These are phyloP conservation scores for Tylopilus vinaceipallidus DNA, from an alignment of 768 basidiomycete genomes.

Conservation along the genomic window DNA sequence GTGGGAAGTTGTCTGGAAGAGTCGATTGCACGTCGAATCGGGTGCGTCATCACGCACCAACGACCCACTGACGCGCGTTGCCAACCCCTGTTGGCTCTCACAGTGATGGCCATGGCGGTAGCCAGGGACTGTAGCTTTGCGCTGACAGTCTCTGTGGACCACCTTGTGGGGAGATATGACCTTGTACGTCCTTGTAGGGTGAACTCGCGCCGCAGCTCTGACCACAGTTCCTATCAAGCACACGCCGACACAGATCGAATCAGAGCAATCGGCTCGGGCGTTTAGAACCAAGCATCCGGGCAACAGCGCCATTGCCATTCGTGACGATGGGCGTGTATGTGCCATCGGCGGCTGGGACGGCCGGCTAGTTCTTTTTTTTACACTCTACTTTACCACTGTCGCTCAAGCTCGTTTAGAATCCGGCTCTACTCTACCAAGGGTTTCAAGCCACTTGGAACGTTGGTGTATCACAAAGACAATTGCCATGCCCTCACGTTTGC, in stretches of 20 bases:
- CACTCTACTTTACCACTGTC: background rate
- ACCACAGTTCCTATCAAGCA: slow-evolving; percentile 43
- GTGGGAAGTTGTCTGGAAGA: slow-evolving; percentile 70
- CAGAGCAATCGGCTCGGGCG: slow-evolving; percentile 27
- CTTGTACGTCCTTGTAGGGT: slow-evolving; percentile 36
- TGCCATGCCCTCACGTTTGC: slow-evolving; percentile 80
- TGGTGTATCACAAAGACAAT: slow-evolving; percentile 76
- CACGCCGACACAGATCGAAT: slow-evolving; percentile 11
- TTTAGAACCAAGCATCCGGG: slow-evolving; percentile 76
- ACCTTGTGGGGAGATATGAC: slow-evolving; percentile 68
- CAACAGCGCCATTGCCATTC: slow-evolving; percentile 73
- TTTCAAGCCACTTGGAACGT: slow-evolving; percentile 80
- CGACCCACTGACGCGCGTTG: background rate
- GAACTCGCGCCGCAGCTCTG: background rate
- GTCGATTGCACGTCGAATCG: slow-evolving; percentile 68
- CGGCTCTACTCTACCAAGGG: slow-evolving; percentile 79
- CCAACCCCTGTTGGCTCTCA: background rate
- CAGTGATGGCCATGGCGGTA: slow-evolving; percentile 35
- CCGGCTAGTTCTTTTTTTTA: slow-evolving; percentile 49
- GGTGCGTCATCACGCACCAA: slow-evolving; percentile 40
- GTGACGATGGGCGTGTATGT: slow-evolving; percentile 73
- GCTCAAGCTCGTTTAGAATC: slow-evolving; percentile 46
- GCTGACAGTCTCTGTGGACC: slow-evolving; percentile 83
- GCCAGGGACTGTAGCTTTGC: slow-evolving; percentile 57
- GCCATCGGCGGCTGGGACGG: slow-evolving; percentile 82